Evolutionary conservation across 306 rosid species (phyloP), one percentile per base, ranked within the genome.

Genomic region (Citrullus amarus): DNA sequence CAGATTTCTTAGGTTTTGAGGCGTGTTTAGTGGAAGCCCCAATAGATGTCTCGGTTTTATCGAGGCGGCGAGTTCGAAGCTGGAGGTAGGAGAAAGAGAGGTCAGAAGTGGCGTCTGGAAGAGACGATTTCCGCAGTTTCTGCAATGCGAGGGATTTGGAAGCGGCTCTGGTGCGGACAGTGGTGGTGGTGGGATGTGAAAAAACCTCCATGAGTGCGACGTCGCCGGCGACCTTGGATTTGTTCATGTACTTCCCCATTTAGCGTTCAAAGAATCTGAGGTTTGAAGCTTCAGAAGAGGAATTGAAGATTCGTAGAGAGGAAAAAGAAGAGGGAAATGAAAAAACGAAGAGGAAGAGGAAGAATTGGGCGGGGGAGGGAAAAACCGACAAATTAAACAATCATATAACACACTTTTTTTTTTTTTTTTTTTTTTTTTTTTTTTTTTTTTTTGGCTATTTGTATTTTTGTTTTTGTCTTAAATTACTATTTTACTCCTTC

Each of bases 1-100:
- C 12, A 57, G 78, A 9, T 14, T 56, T 55, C 8, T 73, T 55
- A 32, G 71, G 11, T 22, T 78, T 62, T 10, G 84, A 71, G 51
- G 44, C 55, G 57, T 70, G 80, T 7, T 78, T 61, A 56, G 86
- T 8, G 46, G 71, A 81, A 50, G 80, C 82, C 22, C 63, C 84
- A 9, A 62, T 72, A 34, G 81, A 43, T 75, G 36, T 34, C 54
- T 46, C 59, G 50, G 67, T 7, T 6, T 55, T 74, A 56, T 74
- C 87, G 48, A 93, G 97, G 71, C 98, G 93, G 79, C 98, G 97
- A 80, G 89, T 91, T 9, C 98, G 82, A 55, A 93, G 98, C 83
- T 93, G 90, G 58, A 93, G 97, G 77, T 90, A 93, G 46, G 86
- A 75, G 57, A 82, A 81, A 14, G 93, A 84, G 15, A 81, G 46